A percentile compares a stretch with the other conserved stretches of the same genome.
Evolutionary conservation across 129 eudicot genomes (phyloP).

Genomic region (Centrapalus pauciflorus): DNA sequence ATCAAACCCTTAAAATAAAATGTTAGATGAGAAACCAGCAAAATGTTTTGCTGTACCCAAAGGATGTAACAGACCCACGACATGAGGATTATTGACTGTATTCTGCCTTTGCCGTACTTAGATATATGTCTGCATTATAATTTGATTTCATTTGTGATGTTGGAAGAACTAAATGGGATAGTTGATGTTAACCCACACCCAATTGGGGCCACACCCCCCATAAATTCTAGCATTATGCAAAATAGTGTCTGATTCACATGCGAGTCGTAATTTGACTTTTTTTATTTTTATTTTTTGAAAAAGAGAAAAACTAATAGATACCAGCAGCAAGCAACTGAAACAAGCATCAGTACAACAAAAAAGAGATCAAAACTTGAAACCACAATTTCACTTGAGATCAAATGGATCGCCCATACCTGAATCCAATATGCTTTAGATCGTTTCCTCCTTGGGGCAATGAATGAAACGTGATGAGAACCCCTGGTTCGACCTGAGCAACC

Average conservation of each 20-base stretch:
- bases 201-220: constrained; percentile 44
- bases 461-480: constrained; percentile 80
- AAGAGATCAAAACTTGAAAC: constrained; percentile 28
- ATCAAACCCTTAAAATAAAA: constrained; percentile 5
- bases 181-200: constrained; percentile 28
- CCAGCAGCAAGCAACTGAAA: constrained; percentile 16
- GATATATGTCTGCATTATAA: constrained; percentile 27
- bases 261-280: constrained; percentile 31
- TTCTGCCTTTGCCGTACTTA: constrained; percentile 15
- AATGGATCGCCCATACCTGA: constrained; percentile 50
- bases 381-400: constrained; percentile 9
- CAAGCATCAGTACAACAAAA: constrained; percentile 1
- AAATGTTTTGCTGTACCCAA: not conserved
- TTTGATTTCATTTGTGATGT: constrained; percentile 30
- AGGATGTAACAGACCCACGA: constrained; percentile 29
- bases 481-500: constrained; percentile 97
- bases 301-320: constrained; percentile 11
- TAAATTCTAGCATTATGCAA: constrained; percentile 29
- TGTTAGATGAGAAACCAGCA: constrained; percentile 16
- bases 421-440: constrained; percentile 75
- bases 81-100: constrained; percentile 18
- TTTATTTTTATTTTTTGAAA: no score
- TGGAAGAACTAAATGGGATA: constrained; percentile 19
- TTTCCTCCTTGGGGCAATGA: constrained; percentile 72
- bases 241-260: constrained; percentile 32